phyloP scores from a whole-genome alignment of 306 rosid genomes.

The Clitoria ternatea region DNA sequence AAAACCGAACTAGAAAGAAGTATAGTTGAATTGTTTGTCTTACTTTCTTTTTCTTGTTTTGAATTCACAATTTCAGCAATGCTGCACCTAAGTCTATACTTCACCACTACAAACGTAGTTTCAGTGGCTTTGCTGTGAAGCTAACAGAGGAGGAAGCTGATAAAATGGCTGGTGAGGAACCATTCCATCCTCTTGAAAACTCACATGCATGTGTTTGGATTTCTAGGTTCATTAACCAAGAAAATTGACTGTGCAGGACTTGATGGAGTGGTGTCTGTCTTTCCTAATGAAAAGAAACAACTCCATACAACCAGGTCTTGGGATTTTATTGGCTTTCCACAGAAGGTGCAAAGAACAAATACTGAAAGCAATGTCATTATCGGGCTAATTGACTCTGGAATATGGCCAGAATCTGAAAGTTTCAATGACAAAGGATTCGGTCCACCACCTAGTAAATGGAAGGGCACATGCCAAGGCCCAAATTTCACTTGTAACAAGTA shows the following conservation, averaged over 20 bases:
- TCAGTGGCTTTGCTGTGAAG: conserved; percentile 39
- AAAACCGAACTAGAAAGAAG: not conserved
- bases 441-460: conserved; percentile 62
- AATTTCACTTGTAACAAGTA: conserved; percentile 52
- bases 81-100: conserved; percentile 21
- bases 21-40: not conserved
- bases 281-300: conserved; percentile 25
- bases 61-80: not conserved
- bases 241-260: conserved; percentile 23
- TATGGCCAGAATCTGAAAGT: conserved; percentile 54
- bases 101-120: conserved; percentile 39
- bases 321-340: conserved; percentile 53
- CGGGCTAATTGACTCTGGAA: conserved; percentile 43
- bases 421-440: conserved; percentile 39
- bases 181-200: not conserved
- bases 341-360: not conserved
- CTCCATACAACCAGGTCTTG: conserved; percentile 57
- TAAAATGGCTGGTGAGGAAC: conserved; percentile 25
- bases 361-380: conserved; percentile 39
- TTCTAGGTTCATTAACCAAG: not conserved
- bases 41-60: not conserved
- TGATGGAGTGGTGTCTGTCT: conserved; percentile 50
- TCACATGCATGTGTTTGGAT: not conserved
- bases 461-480: conserved; percentile 37
- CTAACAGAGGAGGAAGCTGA: conserved; percentile 38